These are phyloP conservation scores for Populus alba DNA, from an alignment of 345 rosid genomes.

Conservation along the genomic window DNA sequence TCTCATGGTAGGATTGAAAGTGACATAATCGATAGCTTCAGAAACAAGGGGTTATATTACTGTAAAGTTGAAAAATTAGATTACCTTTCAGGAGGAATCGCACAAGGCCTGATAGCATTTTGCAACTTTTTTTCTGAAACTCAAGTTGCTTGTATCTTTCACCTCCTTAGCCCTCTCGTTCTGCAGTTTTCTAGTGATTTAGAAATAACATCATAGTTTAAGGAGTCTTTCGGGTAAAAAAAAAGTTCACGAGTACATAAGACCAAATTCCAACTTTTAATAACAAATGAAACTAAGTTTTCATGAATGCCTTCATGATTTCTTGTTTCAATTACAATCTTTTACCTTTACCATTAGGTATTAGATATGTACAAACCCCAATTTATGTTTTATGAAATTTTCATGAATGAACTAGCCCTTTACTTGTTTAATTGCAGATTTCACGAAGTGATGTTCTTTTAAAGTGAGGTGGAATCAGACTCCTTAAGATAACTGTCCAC, in stretches of 20 bases:
- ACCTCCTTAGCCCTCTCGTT: constrained; percentile 90
- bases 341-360: too few relatives aligned
- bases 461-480: too few relatives aligned
- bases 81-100: constrained; percentile 86
- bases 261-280: neutral
- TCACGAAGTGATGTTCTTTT: too few relatives aligned
- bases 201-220: neutral
- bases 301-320: neutral
- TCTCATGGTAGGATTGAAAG: neutral
- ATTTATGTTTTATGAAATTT: too few relatives aligned
- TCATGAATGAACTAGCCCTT: too few relatives aligned
- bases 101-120: constrained; percentile 48
- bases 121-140: constrained; percentile 70
- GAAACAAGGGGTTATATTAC: neutral
- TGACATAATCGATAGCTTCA: neutral
- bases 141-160: constrained; percentile 88
- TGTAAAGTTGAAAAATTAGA: neutral
- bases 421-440: too few relatives aligned
- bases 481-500: too few relatives aligned
- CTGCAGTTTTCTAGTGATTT: constrained; percentile 63
- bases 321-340: too few relatives aligned
- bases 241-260: neutral
- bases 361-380: too few relatives aligned
- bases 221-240: neutral
- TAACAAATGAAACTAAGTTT: neutral